Evolutionary conservation across 2,329 filamentous ascomycete genomes (phyloP).

Genomic region (Pleoardoris graminearum): DNA sequence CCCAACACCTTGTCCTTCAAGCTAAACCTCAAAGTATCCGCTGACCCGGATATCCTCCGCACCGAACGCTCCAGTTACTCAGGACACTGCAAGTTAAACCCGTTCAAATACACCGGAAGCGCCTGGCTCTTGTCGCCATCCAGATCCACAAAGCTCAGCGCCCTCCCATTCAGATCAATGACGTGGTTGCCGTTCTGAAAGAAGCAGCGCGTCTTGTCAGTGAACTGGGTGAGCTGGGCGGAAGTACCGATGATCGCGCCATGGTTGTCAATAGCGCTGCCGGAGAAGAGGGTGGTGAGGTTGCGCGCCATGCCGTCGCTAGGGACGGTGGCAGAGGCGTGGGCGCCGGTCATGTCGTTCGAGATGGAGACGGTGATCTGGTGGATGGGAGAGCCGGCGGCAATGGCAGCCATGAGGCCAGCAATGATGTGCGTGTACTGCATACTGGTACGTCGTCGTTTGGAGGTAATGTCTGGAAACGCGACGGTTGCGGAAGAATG

Average conservation of each 20-base stretch:
- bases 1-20: no score
- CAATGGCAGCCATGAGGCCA: background rate
- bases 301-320: slow-evolving; percentile 10
- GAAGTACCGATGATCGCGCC: slow-evolving; percentile 13
- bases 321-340: slow-evolving; percentile 12
- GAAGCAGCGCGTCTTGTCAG: slow-evolving; percentile 8
- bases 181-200: slow-evolving; percentile 12
- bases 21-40: no score
- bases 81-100: slow-evolving; percentile 5
- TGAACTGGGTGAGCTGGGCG: slow-evolving; percentile 13
- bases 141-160: slow-evolving; percentile 11
- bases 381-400: background rate
- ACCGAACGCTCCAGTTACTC: no score
- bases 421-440: background rate
- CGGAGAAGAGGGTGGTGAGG: slow-evolving; percentile 14
- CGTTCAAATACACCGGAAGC: background rate
- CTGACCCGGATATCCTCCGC: no score
- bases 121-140: slow-evolving; percentile 8
- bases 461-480: background rate
- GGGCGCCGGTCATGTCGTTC: slow-evolving; percentile 17
- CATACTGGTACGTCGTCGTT: background rate
- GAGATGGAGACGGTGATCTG: slow-evolving; percentile 12
- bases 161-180: slow-evolving; percentile 12
- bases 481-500: background rate
- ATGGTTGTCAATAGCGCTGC: slow-evolving; percentile 11